Conservation (phyloP, 768 basidiomycete species). For the Trametes cingulata region DNA sequence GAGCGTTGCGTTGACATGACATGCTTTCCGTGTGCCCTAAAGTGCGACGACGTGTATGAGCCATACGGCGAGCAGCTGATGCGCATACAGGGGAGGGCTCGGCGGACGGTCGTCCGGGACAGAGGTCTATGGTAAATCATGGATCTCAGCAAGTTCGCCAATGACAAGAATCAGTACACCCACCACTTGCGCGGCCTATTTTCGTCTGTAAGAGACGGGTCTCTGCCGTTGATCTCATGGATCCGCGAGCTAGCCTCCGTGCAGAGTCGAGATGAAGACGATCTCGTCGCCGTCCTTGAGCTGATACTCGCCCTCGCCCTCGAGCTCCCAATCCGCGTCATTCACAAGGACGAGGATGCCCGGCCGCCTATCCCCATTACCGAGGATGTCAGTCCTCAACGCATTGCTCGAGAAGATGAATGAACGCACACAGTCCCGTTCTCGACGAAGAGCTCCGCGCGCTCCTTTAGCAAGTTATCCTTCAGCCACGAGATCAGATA, state of each 20-base stretch:
- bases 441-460: conserved; percentile 89
- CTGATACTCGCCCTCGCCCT: conserved; percentile 87
- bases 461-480: conserved; percentile 75
- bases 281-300: conserved; percentile 83
- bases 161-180: no score
- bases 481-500: conserved; percentile 81
- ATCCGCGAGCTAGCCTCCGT: conserved; percentile 66
- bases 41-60: no score
- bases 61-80: no score
- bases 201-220: no score
- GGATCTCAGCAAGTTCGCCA: no score
- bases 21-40: no score
- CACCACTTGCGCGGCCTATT: no score
- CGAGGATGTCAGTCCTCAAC: background rate
- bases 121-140: no score
- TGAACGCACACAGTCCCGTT: conserved; percentile 77
- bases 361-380: conserved; percentile 64
- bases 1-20: background rate
- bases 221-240: no score
- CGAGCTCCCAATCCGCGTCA: conserved; percentile 96
- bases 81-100: no score
- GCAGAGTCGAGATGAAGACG: conserved; percentile 95
- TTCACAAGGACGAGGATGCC: conserved; percentile 97
- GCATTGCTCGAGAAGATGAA: background rate
- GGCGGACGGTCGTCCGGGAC: no score